Base-by-base conservation (phyloP, 192 early-diverging fungal genomes). In the Piromyces finnis region DNA sequence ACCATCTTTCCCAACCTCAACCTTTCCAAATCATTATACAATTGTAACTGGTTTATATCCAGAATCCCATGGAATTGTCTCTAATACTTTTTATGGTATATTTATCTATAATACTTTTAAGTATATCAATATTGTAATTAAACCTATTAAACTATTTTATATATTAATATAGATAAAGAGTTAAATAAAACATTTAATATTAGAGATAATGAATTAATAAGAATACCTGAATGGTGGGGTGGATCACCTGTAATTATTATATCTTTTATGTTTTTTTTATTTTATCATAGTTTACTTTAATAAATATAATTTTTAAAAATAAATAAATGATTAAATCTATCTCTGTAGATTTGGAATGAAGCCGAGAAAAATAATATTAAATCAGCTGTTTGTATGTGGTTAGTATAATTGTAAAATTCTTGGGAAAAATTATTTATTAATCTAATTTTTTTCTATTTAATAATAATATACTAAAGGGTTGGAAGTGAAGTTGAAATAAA, bases 11-110 rank as follows among this genome's bases (percentile, higher is more conserved):
- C 94, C 94, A 87, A 3, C 83, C 87, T 28, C 84, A 85, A 97
- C 97, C 0, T 97, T 96, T 82, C 93, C 96, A 7, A 98, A 98
- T 85, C 97, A 98, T 85, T 97, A 94, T 83, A 89, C 94, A 1
- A 85, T 98, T 51, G 92, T 88, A 13, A 97, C 97, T 15, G 96
- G 97, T n/a, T 83, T 98, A 36, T 97, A 95, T 83, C 96, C 97
- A 3, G 93, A 94, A 39, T 88, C 90, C 7, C 95, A 98, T 79
- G 97, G 97, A 22, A 97, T 98, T 80, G 94, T 98, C 11, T 92
- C 86, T 79, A 51, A 51, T 51, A 51, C 41, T 2, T 51, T 51
- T 51, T 90, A 95, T 77, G 89, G 90, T 68, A 87, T 89, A 11
- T 97, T 95, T 83, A 89, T 88, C 30, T 96, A 96, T 86, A 90